Percentiles rank a stretch among this genome's conserved stretches.
phyloP scores from a whole-genome alignment of 148 eudicot species.

The Rhododendron griersonianum region DNA sequence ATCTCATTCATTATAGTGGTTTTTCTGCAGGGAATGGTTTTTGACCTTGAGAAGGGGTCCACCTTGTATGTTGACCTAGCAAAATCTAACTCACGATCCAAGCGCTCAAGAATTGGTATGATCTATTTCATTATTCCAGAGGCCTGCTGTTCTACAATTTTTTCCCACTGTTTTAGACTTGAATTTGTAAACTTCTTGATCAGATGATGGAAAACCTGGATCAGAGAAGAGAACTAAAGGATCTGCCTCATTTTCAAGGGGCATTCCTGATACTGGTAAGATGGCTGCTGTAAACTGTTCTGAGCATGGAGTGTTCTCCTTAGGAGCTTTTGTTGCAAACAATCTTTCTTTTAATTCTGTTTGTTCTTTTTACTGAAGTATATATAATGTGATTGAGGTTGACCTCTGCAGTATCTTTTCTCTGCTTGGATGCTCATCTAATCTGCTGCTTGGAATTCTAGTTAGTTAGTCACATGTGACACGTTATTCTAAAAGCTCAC shows the following conservation, averaged over 20 bases:
- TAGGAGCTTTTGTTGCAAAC: neutral
- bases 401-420: slow-evolving; percentile 9
- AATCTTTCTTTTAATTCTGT: neutral
- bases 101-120: slow-evolving; percentile 79
- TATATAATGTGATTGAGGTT: slow-evolving; percentile 4
- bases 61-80: slow-evolving; percentile 84
- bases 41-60: slow-evolving; percentile 91
- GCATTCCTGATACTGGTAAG: slow-evolving; percentile 62
- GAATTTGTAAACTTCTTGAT: slow-evolving; percentile 12
- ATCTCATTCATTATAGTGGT: neutral
- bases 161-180: neutral
- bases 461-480: slow-evolving; percentile 56
- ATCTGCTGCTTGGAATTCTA: slow-evolving; percentile 25
- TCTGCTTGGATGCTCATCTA: slow-evolving; percentile 12
- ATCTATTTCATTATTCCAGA: neutral
- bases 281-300: slow-evolving; percentile 14
- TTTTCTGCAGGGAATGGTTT: slow-evolving; percentile 71
- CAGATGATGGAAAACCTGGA: slow-evolving; percentile 63
- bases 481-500: slow-evolving; percentile 77
- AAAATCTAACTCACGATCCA: slow-evolving; percentile 91
- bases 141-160: neutral
- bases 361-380: neutral
- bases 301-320: neutral
- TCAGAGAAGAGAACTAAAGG: slow-evolving; percentile 69
- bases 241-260: slow-evolving; percentile 46